Evolutionary conservation across 1,139 yeast species (phyloP).

Genomic region (Blastobotrys capitulatus): DNA sequence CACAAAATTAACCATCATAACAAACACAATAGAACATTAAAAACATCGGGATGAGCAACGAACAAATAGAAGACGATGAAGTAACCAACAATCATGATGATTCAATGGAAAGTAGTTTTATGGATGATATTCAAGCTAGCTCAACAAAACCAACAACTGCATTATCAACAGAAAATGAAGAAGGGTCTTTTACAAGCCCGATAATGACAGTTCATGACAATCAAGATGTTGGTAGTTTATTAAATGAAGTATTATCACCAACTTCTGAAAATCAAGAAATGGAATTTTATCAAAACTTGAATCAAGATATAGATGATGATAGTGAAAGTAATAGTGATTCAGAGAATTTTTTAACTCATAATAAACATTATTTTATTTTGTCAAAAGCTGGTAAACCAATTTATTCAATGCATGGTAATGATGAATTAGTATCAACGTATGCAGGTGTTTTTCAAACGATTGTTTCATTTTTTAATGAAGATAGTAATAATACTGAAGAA

Average conservation of each 20-base stretch:
- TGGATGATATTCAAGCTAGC: neutral
- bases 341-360: slow-evolving; percentile 40
- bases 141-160: slow-evolving; percentile 6
- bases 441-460: slow-evolving; percentile 62
- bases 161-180: neutral
- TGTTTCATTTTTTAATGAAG: slow-evolving; percentile 44
- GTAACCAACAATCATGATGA: no score
- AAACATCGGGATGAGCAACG: no score
- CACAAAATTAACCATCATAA: no score
- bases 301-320: neutral
- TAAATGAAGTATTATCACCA: slow-evolving; percentile 7
- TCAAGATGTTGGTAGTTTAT: slow-evolving; percentile 6
- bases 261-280: neutral
- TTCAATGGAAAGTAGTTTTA: neutral
- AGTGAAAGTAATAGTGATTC: neutral
- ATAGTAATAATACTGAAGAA: slow-evolving; percentile 8
- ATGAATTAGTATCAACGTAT: slow-evolving; percentile 63
- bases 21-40: no score
- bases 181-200: neutral
- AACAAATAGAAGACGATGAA: no score
- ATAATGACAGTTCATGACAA: slow-evolving; percentile 1
- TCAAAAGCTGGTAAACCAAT: slow-evolving; percentile 93
- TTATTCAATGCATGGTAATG: slow-evolving; percentile 73
- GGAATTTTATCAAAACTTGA: neutral
- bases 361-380: slow-evolving; percentile 74